Conservation (phyloP, 2,329 filamentous ascomycete species). For the Colletotrichum euphorbiae region DNA sequence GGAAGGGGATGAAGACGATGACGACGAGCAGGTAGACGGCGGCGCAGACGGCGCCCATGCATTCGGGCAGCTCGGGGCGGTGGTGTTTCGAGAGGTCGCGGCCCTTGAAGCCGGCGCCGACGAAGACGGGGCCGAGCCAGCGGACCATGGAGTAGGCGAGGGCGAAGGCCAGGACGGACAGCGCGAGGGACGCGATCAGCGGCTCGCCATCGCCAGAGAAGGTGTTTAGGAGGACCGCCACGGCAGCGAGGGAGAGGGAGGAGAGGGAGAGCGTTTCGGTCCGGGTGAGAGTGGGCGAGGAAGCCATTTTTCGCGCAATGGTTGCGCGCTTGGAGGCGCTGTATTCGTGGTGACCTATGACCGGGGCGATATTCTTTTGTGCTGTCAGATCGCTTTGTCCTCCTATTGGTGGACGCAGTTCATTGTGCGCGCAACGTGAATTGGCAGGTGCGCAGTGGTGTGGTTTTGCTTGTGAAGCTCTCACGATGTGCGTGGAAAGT, state of each 20-base stretch:
- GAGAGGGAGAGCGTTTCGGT: conserved; percentile 67
- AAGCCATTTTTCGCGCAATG: conserved; percentile 44
- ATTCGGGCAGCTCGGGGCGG: conserved; percentile 87
- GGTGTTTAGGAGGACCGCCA: conserved; percentile 82
- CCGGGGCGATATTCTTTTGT: not conserved
- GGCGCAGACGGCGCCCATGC: conserved; percentile 94
- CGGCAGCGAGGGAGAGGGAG: conserved; percentile 74
- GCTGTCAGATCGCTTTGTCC: no score
- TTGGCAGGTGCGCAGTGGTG: conserved; percentile 1
- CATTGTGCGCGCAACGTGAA: conserved; percentile 22
- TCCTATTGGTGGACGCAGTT: not conserved
- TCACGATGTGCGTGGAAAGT: conserved; percentile 3
- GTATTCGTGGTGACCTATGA: not conserved
- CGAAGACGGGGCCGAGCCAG: conserved; percentile 93
- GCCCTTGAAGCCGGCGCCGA: conserved; percentile 88
- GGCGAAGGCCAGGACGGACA: conserved; percentile 86
- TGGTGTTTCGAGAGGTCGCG: conserved; percentile 82
- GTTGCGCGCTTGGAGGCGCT: not conserved
- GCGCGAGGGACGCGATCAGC: conserved; percentile 86
- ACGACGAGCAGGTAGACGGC: conserved; percentile 90
- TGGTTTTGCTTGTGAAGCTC: not conserved
- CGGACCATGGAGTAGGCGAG: conserved; percentile 87
- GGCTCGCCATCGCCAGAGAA: conserved; percentile 89
- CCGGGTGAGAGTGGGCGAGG: conserved; percentile 58
- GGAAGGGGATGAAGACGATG: conserved; percentile 94